These are phyloP conservation scores for Histomonas meleagridis DNA, from an alignment of 208 protist species.

Conservation along the genomic window DNA sequence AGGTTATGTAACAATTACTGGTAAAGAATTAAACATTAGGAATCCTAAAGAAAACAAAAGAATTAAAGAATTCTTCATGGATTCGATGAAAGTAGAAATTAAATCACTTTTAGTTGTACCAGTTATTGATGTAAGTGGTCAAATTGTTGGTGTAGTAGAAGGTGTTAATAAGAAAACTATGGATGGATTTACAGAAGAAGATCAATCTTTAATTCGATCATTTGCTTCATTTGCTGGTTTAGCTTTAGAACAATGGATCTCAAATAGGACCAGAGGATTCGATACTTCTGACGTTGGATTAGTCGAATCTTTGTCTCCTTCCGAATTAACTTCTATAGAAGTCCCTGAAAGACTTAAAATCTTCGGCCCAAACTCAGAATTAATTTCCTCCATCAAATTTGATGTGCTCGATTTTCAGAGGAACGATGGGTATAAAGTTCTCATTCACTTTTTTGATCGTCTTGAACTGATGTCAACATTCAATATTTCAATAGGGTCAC, in stretches of 20 bases:
- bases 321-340: not conserved
- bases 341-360: not conserved
- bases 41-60: not conserved
- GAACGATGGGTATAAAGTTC: not conserved
- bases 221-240: slow-evolving; percentile 22
- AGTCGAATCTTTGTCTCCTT: not conserved
- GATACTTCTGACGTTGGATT: not conserved
- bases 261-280: not conserved
- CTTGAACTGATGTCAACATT: not conserved
- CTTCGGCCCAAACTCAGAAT: not conserved
- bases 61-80: no score
- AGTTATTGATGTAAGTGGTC: not conserved
- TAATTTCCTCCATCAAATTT: not conserved
- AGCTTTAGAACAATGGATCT: not conserved
- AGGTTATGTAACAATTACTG: not conserved
- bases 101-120: not conserved
- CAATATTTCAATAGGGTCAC: not conserved
- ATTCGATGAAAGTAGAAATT: not conserved
- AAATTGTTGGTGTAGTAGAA: slow-evolving; percentile 16
- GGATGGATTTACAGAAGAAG: not conserved
- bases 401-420: not conserved
- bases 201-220: not conserved
- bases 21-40: not conserved
- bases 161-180: slow-evolving; percentile 1
- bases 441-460: not conserved